Conservation (phyloP, 1,284 basidiomycete genomes). For the Leccinum subrobustum region DNA sequence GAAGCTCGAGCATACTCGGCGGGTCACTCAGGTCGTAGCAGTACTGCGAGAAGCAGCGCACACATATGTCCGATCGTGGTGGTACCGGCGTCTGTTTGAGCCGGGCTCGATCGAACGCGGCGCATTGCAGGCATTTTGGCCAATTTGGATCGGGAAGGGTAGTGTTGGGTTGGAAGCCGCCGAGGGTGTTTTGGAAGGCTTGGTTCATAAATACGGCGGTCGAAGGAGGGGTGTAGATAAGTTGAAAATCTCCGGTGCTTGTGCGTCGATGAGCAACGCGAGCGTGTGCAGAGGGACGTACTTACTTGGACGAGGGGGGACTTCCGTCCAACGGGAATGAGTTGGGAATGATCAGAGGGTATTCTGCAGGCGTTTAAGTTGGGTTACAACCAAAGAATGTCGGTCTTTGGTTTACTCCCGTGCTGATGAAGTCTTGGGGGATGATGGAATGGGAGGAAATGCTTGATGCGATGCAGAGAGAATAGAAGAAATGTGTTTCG, state of each 20-base stretch:
- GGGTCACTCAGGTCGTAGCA: constrained; percentile 34
- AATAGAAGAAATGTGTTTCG: constrained; percentile 43
- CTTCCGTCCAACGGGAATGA: constrained; percentile 58
- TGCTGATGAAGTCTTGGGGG: constrained; percentile 54
- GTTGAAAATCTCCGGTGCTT: constrained; percentile 45
- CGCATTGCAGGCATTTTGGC: constrained; percentile 43
- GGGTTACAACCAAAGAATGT: constrained; percentile 79
- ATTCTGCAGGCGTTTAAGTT: constrained; percentile 46
- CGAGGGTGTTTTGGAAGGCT: constrained; percentile 47
- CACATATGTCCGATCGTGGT: constrained; percentile 27
- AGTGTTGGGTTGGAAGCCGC: constrained; percentile 54
- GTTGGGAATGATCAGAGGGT: constrained; percentile 61
- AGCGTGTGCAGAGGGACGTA: neutral
- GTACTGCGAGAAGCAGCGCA: constrained; percentile 34
- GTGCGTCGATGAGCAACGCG: constrained; percentile 3
- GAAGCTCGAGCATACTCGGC: constrained; percentile 24
- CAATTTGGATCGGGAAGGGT: constrained; percentile 37
- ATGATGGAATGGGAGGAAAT: constrained; percentile 63
- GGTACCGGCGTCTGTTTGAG: constrained; percentile 14
- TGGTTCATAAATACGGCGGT: constrained; percentile 53
- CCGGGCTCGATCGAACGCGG: constrained; percentile 44
- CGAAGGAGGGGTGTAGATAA: constrained; percentile 50
- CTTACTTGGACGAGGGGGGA: constrained; percentile 59
- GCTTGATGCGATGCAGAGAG: constrained; percentile 54
- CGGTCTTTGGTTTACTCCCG: constrained; percentile 66